Evolutionary conservation across 169 alveolate genomes (phyloP), one percentile per base, ranked within the genome.

Genomic region (Babesia gibsoni): DNA sequence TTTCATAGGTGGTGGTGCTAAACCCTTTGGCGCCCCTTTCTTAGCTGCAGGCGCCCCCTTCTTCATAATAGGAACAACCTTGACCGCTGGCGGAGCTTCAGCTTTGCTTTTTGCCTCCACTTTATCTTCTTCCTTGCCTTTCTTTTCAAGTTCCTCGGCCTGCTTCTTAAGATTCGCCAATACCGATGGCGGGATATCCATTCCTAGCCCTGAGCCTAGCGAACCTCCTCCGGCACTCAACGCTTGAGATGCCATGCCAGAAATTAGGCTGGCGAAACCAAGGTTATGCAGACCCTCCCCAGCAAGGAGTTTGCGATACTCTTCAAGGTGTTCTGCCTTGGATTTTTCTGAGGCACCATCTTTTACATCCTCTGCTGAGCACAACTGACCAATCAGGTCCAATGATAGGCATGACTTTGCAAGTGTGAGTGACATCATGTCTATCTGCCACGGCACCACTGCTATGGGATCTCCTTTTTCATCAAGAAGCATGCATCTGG

Each of bases 221-320:
- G 56, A 50, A 32, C 63, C 58, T 29, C 57, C 23, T 0, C 45
- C 54, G 18, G 33, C 23, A 9, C 41, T 27, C 7, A 27, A 43
- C 14, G 53, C 57, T 20, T 58, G 67, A 5, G 58, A 50, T 14
- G 61, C 65, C 43, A 59, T 35, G 41, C 78, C 29, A 20, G 79
- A 72, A 25, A 73, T 46, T 27, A 68, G 23, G 5, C 58, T 43
- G 36, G 69, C 43, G 68, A 83, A 66, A 4, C 91, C 91, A 20
- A 88, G 56, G 57, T 82, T 88, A 52, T 68, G 52, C 29, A 88
- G 67, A 7, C 92, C 92, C 49, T 88, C 90, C 12, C 92, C 92
- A 41, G 84, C 84, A 30, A 88, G 53, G 32, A 83, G 69, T 49
- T 73, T 83, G 45, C 68, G 77, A 49, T 84, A 86, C 32, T 35